Percentiles rank a stretch among this genome's conserved stretches.
phyloP scores from a whole-genome alignment of 805 yeast species.

The Ogataea allantospora region DNA sequence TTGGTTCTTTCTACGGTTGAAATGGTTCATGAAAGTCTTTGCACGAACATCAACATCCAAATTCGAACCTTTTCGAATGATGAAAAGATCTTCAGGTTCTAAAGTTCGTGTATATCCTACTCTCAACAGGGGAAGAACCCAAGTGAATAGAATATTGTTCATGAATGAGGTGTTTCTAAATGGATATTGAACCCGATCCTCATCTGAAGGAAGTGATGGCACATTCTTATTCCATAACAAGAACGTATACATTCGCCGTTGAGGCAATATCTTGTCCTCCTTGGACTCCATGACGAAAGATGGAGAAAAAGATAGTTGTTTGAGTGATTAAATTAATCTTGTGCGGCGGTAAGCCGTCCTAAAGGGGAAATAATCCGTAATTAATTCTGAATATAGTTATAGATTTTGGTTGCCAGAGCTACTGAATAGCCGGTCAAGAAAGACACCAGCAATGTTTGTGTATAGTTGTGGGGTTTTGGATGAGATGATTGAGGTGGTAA shows the following conservation, averaged over 20 bases:
- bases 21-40: constrained; percentile 34
- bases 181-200: constrained; percentile 50
- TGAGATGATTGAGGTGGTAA: no score
- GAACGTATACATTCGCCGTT: constrained; percentile 36
- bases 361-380: not conserved
- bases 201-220: constrained; percentile 53
- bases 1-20: constrained; percentile 32
- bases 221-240: constrained; percentile 34
- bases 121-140: constrained; percentile 63
- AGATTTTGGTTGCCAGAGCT: constrained; percentile 15
- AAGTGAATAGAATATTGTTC: constrained; percentile 52
- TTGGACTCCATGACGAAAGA: not conserved
- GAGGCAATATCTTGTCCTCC: constrained; percentile 26
- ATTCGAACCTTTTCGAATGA: constrained; percentile 37
- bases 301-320: not conserved
- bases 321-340: not conserved
- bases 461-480: constrained; percentile 4
- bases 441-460: constrained; percentile 11
- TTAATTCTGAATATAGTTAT: constrained; percentile 1
- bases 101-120: constrained; percentile 72
- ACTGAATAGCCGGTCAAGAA: constrained; percentile 19
- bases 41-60: constrained; percentile 42
- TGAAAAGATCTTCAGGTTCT: constrained; percentile 61
- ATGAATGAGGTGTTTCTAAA: constrained; percentile 38
- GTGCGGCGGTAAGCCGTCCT: not conserved